phyloP scores from a whole-genome alignment of 2,329 filamentous ascomycete genomes.

The Fusarium beomiforme region DNA sequence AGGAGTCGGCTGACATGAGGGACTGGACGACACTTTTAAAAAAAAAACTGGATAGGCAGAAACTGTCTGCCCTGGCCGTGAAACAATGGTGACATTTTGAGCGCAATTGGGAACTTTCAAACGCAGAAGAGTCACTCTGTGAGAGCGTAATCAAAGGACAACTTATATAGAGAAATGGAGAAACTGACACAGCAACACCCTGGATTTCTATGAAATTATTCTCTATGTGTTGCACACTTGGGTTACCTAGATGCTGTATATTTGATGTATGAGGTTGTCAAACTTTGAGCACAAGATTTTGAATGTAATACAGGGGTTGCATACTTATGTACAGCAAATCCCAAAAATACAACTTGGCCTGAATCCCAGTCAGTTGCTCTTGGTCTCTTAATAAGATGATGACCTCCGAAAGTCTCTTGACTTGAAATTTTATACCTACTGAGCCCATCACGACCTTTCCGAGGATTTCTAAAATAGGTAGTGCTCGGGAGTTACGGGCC shows the following conservation, averaged over 20 bases:
- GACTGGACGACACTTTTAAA: conserved; percentile 18
- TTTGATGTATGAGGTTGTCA: background rate
- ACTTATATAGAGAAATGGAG: conserved; percentile 37
- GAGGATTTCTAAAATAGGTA: background rate
- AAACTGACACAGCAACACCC: conserved; percentile 11
- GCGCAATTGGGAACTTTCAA: conserved; percentile 30
- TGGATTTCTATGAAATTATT: background rate
- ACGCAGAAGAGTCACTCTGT: conserved; percentile 14
- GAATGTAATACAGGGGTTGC: background rate
- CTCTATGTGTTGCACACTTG: no score
- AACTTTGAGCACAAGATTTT: background rate
- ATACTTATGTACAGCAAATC: background rate
- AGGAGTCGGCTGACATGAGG: conserved; percentile 13
- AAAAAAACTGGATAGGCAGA: conserved; percentile 13
- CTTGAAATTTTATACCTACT: background rate
- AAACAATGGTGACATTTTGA: conserved; percentile 31
- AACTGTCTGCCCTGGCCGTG: conserved; percentile 5
- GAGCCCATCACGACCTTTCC: background rate
- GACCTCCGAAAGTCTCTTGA: background rate
- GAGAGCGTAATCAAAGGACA: conserved; percentile 28
- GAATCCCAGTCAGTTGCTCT: background rate
- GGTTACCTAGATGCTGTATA: background rate
- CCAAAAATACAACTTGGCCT: background rate
- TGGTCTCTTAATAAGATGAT: background rate
- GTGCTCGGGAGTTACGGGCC: conserved; percentile 2